Percentiles rank a stretch among this genome's conserved stretches.
Evolutionary conservation across 2,329 filamentous ascomycete genomes (phyloP).

Genomic region (Biscogniauxia sp.): DNA sequence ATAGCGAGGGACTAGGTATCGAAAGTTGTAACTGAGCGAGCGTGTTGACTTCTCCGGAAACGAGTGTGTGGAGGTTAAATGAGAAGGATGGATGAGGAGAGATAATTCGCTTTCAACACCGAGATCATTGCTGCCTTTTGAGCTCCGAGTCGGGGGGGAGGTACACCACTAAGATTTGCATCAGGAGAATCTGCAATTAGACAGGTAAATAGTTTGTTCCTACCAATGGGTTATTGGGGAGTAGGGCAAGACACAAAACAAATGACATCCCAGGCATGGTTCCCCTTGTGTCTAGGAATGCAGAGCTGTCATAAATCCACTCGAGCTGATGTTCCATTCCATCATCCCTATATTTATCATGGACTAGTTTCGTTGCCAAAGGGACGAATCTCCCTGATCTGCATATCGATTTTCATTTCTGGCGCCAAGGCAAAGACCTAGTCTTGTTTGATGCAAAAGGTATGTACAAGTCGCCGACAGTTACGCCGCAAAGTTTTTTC

Average conservation of each 20-base stretch:
- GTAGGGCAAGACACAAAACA: slow-evolving; percentile 24
- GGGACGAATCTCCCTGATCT: slow-evolving; percentile 18
- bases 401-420: slow-evolving; percentile 27
- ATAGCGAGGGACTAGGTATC: slow-evolving; percentile 12
- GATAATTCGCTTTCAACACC: slow-evolving; percentile 1
- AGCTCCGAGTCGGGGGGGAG: slow-evolving; percentile 12
- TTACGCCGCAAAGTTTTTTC: slow-evolving; percentile 16
- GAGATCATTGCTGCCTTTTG: slow-evolving; percentile 20
- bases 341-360: slow-evolving; percentile 3
- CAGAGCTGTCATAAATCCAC: slow-evolving; percentile 8
- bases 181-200: slow-evolving; percentile 30
- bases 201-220: slow-evolving; percentile 27
- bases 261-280: slow-evolving; percentile 17
- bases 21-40: slow-evolving; percentile 15
- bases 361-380: slow-evolving; percentile 12
- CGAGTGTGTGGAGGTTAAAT: slow-evolving; percentile 3
- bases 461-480: slow-evolving; percentile 29
- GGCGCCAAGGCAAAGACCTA: slow-evolving; percentile 17
- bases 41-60: slow-evolving; percentile 8
- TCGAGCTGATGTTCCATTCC: slow-evolving; percentile 11
- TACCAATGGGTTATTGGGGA: slow-evolving; percentile 19
- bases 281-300: slow-evolving; percentile 30
- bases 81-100: slow-evolving; percentile 5
- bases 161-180: slow-evolving; percentile 12
- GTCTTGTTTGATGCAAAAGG: slow-evolving; percentile 16